A percentile compares a stretch with the other conserved stretches of the same genome.
Conservation (phyloP, 331 rosid species). For the Quercus phellos region DNA sequence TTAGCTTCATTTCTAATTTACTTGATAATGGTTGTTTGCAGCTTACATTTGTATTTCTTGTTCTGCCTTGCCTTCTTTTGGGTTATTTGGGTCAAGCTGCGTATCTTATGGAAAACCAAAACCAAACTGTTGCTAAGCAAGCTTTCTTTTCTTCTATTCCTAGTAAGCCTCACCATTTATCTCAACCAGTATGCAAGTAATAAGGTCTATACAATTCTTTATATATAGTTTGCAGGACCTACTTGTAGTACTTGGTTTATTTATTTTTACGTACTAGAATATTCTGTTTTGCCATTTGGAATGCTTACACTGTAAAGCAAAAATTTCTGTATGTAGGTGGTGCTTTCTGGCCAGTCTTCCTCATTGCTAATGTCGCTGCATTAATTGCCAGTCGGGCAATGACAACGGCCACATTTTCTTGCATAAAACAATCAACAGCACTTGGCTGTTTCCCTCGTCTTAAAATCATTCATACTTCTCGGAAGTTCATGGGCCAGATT, state of each 20-base stretch:
- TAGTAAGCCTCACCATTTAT: conserved; percentile 27
- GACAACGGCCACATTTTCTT: conserved; percentile 99
- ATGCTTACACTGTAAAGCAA: background rate
- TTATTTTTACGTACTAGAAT: background rate
- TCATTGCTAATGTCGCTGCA: conserved; percentile 84
- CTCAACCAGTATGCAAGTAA: background rate
- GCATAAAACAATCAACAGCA: conserved; percentile 91
- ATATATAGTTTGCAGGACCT: background rate
- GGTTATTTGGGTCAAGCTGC: conserved; percentile 99
- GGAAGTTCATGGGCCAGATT: conserved; percentile 99
- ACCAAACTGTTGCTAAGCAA: conserved; percentile 55
- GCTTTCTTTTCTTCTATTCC: conserved; percentile 73
- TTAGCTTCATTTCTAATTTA: conserved; percentile 20
- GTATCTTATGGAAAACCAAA: conserved; percentile 78
- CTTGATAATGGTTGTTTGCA: conserved; percentile 46
- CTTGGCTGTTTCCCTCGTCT: conserved; percentile 99
- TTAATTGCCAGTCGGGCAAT: conserved; percentile 92
- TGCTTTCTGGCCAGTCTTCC: conserved; percentile 78
- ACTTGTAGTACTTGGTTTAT: background rate
- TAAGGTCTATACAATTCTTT: background rate
- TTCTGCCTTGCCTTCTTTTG: conserved; percentile 90
- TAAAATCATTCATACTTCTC: conserved; percentile 88
- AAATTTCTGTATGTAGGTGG: conserved; percentile 41
- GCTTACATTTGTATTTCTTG: conserved; percentile 90
- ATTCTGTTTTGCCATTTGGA: background rate